Base-by-base conservation (phyloP, 768 basidiomycete genomes). In the Auriscalpium vulgare region DNA sequence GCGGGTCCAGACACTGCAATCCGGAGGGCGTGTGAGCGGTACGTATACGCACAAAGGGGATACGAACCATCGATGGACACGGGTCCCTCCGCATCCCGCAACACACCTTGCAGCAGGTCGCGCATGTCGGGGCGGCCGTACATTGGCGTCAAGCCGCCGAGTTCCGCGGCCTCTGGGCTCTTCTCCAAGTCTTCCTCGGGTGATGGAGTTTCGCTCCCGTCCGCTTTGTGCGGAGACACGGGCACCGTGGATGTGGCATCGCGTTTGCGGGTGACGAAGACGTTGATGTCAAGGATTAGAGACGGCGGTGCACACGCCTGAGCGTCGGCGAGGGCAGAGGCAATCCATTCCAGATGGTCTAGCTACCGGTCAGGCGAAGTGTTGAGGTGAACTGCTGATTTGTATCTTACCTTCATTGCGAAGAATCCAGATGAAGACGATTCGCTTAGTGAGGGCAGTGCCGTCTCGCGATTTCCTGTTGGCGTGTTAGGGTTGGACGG, bases 1-100 rank as follows among this genome's bases (percentile, higher is more conserved):
- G 58, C 53, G 10, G 66, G 66, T 3, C 66, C 66, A 21, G 64
- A 63, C 5, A 67, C 66, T 67, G 57, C 46, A 48, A 10, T 40
- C 37, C 14, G 21, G 23, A 21, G 29, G 14, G 11, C n/a, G 34
- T 21, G 19, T 43, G n/a, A 46, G 19, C 37, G 49, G 29, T 48
- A 50, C 35, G n/a, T 34, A 49, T 36, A 19, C 29, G 40, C 29
- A 29, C 19, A 11, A 16, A 45, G n/a, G 29, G 16, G 51, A n/a
- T 29, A 47, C 38, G 50, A 35, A 70, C 69, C 66, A 57, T 71
- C 66, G 8, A 71, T 67, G 10, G 69, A 67, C n/a, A 71, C 66
- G 3, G 66, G 62, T 7, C 67, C 67, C 19, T 44, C 54, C 13
- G 66, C 61, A 10, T 50, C 48, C 10, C 44, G 37, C 10, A 71